Conservation (phyloP, 768 basidiomycete genomes). For the Mycena filopes region DNA sequence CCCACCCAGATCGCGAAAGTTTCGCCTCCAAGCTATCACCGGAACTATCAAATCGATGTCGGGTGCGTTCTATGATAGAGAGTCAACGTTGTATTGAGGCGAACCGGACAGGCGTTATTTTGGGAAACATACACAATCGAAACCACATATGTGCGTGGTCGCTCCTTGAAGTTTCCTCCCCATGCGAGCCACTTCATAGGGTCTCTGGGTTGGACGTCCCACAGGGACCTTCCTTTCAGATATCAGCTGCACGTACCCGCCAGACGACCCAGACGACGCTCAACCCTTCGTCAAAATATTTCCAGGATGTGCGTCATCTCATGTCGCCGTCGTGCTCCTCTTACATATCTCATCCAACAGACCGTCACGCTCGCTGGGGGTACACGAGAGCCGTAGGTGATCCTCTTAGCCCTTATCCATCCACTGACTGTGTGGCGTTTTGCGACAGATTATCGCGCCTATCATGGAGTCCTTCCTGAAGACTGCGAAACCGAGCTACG, state of each 20-base stretch:
- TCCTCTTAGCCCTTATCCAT: not conserved
- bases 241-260: slow-evolving; percentile 50
- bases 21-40: slow-evolving; percentile 42
- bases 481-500: slow-evolving; percentile 51
- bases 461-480: slow-evolving; percentile 51
- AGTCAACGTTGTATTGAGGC: slow-evolving; percentile 33
- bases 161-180: not conserved
- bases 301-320: slow-evolving; percentile 43
- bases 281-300: slow-evolving; percentile 45
- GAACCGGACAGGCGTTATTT: slow-evolving; percentile 45
- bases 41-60: slow-evolving; percentile 33
- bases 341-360: slow-evolving; percentile 10
- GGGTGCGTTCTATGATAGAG: slow-evolving; percentile 7
- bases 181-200: slow-evolving; percentile 34
- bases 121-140: slow-evolving; percentile 59
- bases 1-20: slow-evolving; percentile 23
- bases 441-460: slow-evolving; percentile 42
- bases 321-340: not conserved
- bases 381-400: slow-evolving; percentile 36
- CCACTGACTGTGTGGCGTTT: too few species aligned
- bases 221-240: slow-evolving; percentile 46
- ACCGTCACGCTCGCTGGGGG: slow-evolving; percentile 23
- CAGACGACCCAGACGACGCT: slow-evolving; percentile 43
- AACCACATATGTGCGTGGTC: slow-evolving; percentile 48
- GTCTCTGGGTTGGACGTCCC: slow-evolving; percentile 49